Evolutionary conservation across 176 grass and related monocot genomes (phyloP).

Genomic region (Pharus latifolius): DNA sequence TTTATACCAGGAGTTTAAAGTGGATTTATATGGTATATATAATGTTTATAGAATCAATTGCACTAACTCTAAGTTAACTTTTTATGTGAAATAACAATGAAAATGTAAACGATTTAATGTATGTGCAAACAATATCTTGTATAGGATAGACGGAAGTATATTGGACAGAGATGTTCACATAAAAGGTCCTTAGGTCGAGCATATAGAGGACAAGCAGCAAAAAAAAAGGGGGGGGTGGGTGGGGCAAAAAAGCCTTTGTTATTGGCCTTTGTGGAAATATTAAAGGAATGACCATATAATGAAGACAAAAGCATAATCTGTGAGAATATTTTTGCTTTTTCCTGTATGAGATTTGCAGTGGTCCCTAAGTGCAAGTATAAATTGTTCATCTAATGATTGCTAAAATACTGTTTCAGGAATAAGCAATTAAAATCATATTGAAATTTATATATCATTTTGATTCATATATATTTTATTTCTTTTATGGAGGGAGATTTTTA

Average conservation of each 20-base stretch:
- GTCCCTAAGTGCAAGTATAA: neutral
- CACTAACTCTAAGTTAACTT: too few species aligned
- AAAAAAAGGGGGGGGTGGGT: neutral
- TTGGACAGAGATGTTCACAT: too few species aligned
- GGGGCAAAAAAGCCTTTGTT: constrained; percentile 8
- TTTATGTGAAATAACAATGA: too few species aligned
- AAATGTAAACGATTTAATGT: too few species aligned
- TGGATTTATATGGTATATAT: too few species aligned
- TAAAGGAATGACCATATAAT: neutral
- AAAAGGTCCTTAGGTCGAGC: neutral
- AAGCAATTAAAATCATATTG: neutral
- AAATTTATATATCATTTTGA: neutral
- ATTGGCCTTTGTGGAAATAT: neutral
- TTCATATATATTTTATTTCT: neutral
- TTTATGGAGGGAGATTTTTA: too few species aligned
- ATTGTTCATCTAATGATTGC: neutral
- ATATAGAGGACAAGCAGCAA: constrained; percentile 11
- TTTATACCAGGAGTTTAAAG: too few species aligned
- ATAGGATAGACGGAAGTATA: too few species aligned
- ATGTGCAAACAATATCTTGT: too few species aligned
- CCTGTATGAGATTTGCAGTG: neutral
- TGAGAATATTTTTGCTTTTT: constrained; percentile 9
- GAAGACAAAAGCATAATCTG: neutral
- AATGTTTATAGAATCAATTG: too few species aligned
- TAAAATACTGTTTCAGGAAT: neutral